These are phyloP conservation scores for Gnaphalium uliginosum DNA, from an alignment of 129 eudicot genomes.

Conservation along the genomic window DNA sequence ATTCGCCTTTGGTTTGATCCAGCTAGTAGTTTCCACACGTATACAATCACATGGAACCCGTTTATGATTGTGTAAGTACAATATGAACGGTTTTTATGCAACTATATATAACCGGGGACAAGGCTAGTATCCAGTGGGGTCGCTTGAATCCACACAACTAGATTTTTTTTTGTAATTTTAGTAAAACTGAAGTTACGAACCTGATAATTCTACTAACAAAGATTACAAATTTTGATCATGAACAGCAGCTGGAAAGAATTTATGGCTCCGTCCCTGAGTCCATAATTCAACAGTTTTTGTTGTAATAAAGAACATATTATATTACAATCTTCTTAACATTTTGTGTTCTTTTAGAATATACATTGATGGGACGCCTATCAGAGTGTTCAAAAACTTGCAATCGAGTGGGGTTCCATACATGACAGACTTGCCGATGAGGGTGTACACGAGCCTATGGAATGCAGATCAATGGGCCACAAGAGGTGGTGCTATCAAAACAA, in stretches of 20 bases:
- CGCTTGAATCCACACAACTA: no score
- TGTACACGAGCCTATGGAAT: slow-evolving; percentile 48
- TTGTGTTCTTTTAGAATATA: slow-evolving; percentile 24
- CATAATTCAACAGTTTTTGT: background rate
- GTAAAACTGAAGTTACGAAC: background rate
- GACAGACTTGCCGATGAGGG: slow-evolving; percentile 40
- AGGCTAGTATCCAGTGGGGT: no score
- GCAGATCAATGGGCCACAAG: slow-evolving; percentile 71
- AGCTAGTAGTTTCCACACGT: slow-evolving; percentile 32
- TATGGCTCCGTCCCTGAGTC: background rate
- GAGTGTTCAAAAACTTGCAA: slow-evolving; percentile 53
- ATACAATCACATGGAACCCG: slow-evolving; percentile 37
- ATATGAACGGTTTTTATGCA: background rate
- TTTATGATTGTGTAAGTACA: slow-evolving; percentile 29
- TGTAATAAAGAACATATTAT: background rate
- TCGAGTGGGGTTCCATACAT: slow-evolving; percentile 41
- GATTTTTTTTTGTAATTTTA: background rate
- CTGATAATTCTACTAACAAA: background rate
- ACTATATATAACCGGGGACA: background rate
- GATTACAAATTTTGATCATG: background rate
- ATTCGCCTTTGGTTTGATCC: slow-evolving; percentile 43
- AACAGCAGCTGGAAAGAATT: no score
- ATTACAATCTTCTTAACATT: background rate
- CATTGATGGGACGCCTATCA: slow-evolving; percentile 50
- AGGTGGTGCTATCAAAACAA: slow-evolving; percentile 56